Base-by-base conservation (phyloP, 768 basidiomycete genomes). In the Termitomyces sp. region DNA sequence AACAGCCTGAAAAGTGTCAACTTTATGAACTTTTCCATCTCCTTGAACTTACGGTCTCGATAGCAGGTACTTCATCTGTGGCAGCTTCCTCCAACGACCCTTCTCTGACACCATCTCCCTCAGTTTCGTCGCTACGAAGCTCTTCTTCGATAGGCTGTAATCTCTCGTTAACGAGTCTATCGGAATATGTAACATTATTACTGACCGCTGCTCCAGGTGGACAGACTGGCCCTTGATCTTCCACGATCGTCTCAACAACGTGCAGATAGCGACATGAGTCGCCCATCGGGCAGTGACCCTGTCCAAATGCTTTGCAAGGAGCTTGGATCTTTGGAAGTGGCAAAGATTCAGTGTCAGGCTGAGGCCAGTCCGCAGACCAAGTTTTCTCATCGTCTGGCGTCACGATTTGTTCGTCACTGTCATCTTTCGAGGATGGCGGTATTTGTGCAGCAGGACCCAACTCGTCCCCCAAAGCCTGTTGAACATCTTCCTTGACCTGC, bases 261-360 rank as follows among this genome's bases (percentile, higher is more conserved):
- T 78, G 78, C 20, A 65, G 57, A 53, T 67, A 74, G 8, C 8
- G 39, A 56, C 78, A 78, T 12, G 51, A 48, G 33, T 74, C 73
- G 13, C 73, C 75, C 12, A 24, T 62, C 12, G 7, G 11, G 54
- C 78, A 78, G 64, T 70, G 66, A 9, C 77, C 76, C 63, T 78
- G 75, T 2, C 72, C 75, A 65, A 71, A 76, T 22, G 57, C 65
- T 59, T 68, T 73, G 63, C 77, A 79, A 24, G 73, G 73, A 24
- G 67, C 59, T 54, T 72, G 63, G 4, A 65, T 63, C 56, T 69
- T 69, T 1, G 42, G 8, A 11, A 55, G 62, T 35, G 46, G 42
- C 8, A 61, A 55, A 4, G 58, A n/a, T 11, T 52, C 53, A 36
- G 38, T 45, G 28, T 54, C 51, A 20, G 67, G 66, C 28, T 65